Evolutionary conservation across 768 basidiomycete genomes (phyloP), one percentile per base, ranked within the genome.

Genomic region (Tricholoma bakamatsutake): DNA sequence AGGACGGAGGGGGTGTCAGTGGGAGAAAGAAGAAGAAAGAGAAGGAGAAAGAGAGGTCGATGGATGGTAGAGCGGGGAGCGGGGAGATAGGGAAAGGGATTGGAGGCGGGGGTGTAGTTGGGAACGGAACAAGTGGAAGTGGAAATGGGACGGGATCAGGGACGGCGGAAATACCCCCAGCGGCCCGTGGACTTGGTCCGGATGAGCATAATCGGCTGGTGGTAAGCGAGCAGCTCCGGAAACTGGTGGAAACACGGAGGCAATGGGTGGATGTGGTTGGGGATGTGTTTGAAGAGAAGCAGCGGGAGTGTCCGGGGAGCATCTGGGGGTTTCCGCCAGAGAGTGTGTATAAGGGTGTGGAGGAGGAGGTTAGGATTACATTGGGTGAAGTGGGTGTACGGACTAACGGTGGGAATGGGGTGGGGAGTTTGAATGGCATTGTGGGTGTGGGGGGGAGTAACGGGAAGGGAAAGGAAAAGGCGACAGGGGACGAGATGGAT

Each of bases 231-330:
- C 81, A 85, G 63, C 69, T 96, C 55, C 76, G 75, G 61, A 80
- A 85, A 56, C 77, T 93, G 28, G 84, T 98, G 13, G 81, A 82
- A 61, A 88, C 86, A 58, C 76, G 96, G 37, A 73, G 83, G 61
- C 76, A 85, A 61, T 94, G 93, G 85, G 87, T 93, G 18, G 81
- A 88, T 50, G 76, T 71, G 35, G 82, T 98, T 5, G 92, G 90
- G 8, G 71, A 72, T 5, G 77, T 88, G 56, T 93, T 98, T 63
- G 85, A 88, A 30, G 75, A 81, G 71, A 87, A 87, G 78, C 85
- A 89, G 72, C 67, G 68, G 62, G 76, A 78, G 55, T 70, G 67
- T 46, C 85, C 86, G 0, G 88, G 92, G 48, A 73, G 85, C 61
- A 84, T 89, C 64, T 89, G 80, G 73, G 90, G 88, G n/a, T 73